Conservation (phyloP, 2,329 filamentous ascomycete genomes). For the Claviceps monticola region DNA sequence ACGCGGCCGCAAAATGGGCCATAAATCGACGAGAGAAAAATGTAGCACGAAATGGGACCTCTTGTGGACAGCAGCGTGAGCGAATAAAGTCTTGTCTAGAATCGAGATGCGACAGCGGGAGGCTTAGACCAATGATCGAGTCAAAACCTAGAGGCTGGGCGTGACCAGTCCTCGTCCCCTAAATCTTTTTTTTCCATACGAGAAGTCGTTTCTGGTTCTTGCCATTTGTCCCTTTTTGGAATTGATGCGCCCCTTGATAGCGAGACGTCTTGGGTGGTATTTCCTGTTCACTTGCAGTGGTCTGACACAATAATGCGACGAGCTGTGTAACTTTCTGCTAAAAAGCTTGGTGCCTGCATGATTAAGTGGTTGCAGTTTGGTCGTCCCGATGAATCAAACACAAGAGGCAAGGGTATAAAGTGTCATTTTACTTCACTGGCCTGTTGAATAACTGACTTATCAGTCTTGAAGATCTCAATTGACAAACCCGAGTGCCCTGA, state of each 20-base stretch:
- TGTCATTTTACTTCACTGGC: not conserved
- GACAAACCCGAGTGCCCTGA: not conserved
- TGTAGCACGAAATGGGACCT: no score
- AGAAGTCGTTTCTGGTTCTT: not conserved
- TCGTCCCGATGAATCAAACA: not conserved
- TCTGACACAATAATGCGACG: not conserved
- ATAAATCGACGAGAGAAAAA: no score
- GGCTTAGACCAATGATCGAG: no score
- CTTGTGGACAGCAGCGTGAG: not conserved
- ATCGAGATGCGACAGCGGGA: not conserved
- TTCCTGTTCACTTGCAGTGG: not conserved
- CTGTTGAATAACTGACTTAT: not conserved
- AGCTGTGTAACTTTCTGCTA: not conserved
- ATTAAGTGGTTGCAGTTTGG: not conserved
- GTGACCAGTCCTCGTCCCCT: no score
- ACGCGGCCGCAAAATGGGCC: no score
- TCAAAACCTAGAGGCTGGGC: no score
- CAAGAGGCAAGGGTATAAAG: not conserved
- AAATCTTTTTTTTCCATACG: not conserved
- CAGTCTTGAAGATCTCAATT: not conserved
- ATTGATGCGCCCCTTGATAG: not conserved
- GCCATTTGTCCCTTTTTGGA: not conserved
- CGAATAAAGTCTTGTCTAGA: not conserved
- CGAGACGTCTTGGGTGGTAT: not conserved
- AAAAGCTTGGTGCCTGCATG: slow-evolving; percentile 4